Conservation (phyloP, 2,329 filamentous ascomycete species). For the Blastomyces emzantsi region DNA sequence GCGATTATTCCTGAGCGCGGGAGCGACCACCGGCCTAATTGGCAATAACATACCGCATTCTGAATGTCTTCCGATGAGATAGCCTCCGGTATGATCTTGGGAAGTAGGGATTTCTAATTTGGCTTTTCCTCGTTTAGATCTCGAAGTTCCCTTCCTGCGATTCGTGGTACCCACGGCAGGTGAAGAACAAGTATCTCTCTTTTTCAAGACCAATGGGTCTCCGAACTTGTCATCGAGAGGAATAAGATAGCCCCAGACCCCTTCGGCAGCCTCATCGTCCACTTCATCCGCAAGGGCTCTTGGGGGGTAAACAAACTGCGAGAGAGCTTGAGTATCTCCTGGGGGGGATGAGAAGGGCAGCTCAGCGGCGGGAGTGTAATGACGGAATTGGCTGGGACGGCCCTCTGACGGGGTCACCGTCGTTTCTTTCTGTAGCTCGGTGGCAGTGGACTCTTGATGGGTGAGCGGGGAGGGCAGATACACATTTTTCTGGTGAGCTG, state of each 20-base stretch:
- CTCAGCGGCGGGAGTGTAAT: slow-evolving; percentile 33
- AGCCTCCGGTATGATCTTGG: slow-evolving; percentile 65
- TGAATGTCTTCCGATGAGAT: slow-evolving; percentile 82
- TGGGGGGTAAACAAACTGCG: slow-evolving; percentile 69
- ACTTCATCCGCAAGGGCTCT: slow-evolving; percentile 68
- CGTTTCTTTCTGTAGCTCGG: slow-evolving; percentile 55
- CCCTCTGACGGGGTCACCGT: slow-evolving; percentile 61
- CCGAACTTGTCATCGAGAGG: slow-evolving; percentile 65
- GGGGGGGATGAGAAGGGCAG: slow-evolving; percentile 54
- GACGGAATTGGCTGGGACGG: slow-evolving; percentile 45
- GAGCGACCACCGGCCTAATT: not conserved
- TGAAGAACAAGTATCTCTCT: slow-evolving; percentile 59
- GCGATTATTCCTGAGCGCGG: not conserved
- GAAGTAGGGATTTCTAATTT: slow-evolving; percentile 44
- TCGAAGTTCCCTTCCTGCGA: slow-evolving; percentile 32
- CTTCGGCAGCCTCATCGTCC: slow-evolving; percentile 71
- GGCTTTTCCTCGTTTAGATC: slow-evolving; percentile 39
- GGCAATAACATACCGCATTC: slow-evolving; percentile 68
- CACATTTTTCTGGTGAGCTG: slow-evolving; percentile 55
- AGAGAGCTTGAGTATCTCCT: slow-evolving; percentile 67
- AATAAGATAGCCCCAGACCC: slow-evolving; percentile 92
- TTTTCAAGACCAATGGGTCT: slow-evolving; percentile 64
- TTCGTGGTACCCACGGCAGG: slow-evolving; percentile 36
- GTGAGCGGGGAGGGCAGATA: slow-evolving; percentile 78
- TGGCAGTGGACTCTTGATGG: slow-evolving; percentile 54